Conservation (phyloP, 2,329 filamentous ascomycete species). For the Aspergillus glaucus region DNA sequence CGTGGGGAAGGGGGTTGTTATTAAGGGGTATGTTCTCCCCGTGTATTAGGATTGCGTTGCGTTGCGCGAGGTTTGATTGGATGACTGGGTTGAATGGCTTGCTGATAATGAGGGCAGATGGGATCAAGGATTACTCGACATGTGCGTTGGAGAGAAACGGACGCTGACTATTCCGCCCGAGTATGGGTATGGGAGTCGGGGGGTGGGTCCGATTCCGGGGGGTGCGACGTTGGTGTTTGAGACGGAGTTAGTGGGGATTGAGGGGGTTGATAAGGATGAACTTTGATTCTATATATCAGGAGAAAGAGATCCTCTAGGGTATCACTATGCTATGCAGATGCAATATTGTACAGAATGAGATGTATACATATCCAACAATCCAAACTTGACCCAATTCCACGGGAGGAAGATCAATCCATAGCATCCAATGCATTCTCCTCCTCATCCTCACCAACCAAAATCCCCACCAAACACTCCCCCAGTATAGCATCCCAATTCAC, state of each 20-base stretch:
- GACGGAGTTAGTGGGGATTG: conserved; percentile 80
- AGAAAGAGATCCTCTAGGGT: conserved; percentile 1
- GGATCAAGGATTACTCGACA: conserved; percentile 83
- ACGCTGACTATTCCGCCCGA: conserved; percentile 85
- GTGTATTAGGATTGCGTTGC: conserved; percentile 1
- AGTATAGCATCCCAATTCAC: conserved; percentile 64
- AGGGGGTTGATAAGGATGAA: conserved; percentile 56
- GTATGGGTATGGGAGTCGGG: conserved; percentile 71
- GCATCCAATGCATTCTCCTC: conserved; percentile 44
- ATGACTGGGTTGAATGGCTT: neutral
- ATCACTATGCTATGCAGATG: neutral
- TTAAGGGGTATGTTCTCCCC: conserved; percentile 63
- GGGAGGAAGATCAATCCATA: conserved; percentile 49
- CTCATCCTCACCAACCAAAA: conserved; percentile 52
- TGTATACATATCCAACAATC: neutral
- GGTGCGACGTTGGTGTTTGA: conserved; percentile 83
- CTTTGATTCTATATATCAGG: neutral
- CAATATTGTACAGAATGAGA: neutral
- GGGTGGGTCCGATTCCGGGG: conserved; percentile 75
- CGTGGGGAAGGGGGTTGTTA: conserved; percentile 75
- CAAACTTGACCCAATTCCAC: neutral
- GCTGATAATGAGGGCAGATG: conserved; percentile 50
- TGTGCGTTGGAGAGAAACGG: conserved; percentile 93
- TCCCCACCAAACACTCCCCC: conserved; percentile 55
- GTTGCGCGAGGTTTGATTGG: neutral